A percentile compares a stretch with the other conserved stretches of the same genome.
These are phyloP conservation scores for Fusarium concolor DNA, from an alignment of 2,329 filamentous ascomycete species.

Conservation along the genomic window DNA sequence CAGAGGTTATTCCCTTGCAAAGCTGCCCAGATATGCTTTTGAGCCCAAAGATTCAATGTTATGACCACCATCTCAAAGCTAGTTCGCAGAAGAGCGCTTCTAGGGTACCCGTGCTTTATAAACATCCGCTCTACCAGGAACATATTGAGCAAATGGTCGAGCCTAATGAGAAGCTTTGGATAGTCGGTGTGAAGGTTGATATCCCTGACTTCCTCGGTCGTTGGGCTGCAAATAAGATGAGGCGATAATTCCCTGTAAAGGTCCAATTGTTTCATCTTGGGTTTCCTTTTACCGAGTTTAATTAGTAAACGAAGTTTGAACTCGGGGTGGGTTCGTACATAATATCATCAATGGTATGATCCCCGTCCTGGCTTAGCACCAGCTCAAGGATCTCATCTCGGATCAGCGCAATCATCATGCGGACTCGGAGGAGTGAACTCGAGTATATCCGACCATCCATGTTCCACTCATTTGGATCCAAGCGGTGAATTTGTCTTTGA, in stretches of 20 bases:
- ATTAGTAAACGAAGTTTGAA: no score
- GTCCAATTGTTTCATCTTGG: neutral
- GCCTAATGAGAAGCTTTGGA: neutral
- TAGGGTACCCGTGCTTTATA: neutral
- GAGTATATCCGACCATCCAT: neutral
- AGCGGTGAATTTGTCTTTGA: accelerated
- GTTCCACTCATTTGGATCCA: neutral
- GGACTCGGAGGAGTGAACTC: neutral
- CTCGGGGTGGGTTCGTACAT: neutral
- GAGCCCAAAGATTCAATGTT: neutral
- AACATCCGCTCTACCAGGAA: neutral
- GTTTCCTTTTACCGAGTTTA: neutral
- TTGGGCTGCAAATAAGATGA: neutral
- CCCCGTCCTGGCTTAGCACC: neutral
- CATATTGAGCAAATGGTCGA: neutral
- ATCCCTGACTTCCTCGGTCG: accelerated
- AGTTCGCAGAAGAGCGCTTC: neutral
- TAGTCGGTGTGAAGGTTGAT: neutral
- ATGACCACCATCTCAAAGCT: slow-evolving; percentile 2
- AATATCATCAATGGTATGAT: accelerated
- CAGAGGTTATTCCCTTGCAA: neutral
- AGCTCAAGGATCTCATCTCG: neutral
- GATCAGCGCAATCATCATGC: neutral
- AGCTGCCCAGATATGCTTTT: neutral
- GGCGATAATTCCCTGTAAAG: neutral